Evolutionary conservation across 2,329 filamentous ascomycete species (phyloP).

Genomic region (Alternaria solani): DNA sequence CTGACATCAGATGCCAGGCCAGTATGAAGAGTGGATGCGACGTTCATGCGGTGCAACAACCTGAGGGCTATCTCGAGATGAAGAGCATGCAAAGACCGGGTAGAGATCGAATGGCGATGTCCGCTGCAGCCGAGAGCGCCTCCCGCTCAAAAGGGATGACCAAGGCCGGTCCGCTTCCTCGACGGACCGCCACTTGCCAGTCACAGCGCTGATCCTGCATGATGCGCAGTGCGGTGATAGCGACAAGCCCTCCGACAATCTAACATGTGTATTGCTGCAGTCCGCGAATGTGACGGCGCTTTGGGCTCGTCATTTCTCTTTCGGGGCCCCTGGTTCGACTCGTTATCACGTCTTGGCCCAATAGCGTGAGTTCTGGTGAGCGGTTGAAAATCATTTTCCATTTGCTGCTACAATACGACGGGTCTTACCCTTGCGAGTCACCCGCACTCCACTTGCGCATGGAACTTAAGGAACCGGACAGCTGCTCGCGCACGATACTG

Average conservation of each 20-base stretch:
- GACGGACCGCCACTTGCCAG: constrained; percentile 31
- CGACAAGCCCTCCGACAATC: constrained; percentile 26
- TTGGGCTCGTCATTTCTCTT: constrained; percentile 33
- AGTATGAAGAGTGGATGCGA: constrained; percentile 5
- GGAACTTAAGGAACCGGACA: constrained; percentile 45
- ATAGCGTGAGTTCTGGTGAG: constrained; percentile 46
- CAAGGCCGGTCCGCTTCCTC: constrained; percentile 37
- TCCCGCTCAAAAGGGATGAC: constrained; percentile 36
- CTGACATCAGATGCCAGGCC: constrained; percentile 28
- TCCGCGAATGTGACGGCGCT: constrained; percentile 37
- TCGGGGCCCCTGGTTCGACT: constrained; percentile 34
- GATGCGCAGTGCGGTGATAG: constrained; percentile 26
- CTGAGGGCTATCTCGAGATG: constrained; percentile 13
- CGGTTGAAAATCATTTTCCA: constrained; percentile 47
- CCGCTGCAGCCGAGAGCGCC: constrained; percentile 47
- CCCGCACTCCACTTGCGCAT: constrained; percentile 39
- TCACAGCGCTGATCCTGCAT: constrained; percentile 38
- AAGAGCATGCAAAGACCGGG: constrained; percentile 15
- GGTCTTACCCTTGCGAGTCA: constrained; percentile 44
- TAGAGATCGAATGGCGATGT: constrained; percentile 33
- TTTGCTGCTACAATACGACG: constrained; percentile 45
- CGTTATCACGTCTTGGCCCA: constrained; percentile 51
- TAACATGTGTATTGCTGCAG: constrained; percentile 32
- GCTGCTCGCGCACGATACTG: constrained; percentile 39
- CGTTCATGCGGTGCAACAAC: constrained; percentile 24